Evolutionary conservation across 352 stramenopile species (phyloP), one percentile per base, ranked within the genome.

Genomic region (Pythium pyrilobum): DNA sequence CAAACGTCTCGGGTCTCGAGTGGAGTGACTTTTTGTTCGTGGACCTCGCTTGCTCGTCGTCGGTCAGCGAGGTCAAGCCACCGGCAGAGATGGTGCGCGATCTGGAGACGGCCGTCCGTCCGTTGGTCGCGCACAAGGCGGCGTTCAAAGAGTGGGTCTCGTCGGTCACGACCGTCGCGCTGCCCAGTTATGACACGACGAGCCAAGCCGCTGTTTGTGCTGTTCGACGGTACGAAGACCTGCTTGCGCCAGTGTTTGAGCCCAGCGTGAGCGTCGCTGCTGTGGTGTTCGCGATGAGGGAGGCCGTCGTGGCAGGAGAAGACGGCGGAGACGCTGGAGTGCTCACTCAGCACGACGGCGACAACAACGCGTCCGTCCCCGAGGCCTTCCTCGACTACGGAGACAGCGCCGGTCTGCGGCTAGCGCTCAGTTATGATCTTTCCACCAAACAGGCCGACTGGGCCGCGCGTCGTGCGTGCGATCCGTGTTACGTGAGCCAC

Each of bases 11-110:
- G 3, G 74, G 77, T 0, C 49, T 91, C 23, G 70, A 85, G 61
- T 89, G 81, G 81, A 88, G 67, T n/a, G 81, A 89, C 57, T 88
- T 91, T 51, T 62, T 71, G n/a, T 87, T 89, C 50, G 67, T 74
- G 0, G 67, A 79, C 24, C 27, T 91, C 18, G 21, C 47, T 27
- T 81, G 71, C 42, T 62, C 56, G 9, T 28, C 40, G 15, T 21
- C 28, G 13, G 47, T 18, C 12, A 61, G 24, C 9, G 62, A 74
- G 11, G 24, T 25, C 33, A 77, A 62, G 28, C 46, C 42, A 1
- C 2, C 59, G 0, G 58, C 43, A 0, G 72, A 80, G 0, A 49
- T 91, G 21, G 42, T 68, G 4, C 53, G 43, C 5, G 72, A 81
- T 31, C 45, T 89, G 21, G 38, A 76, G 20, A 27, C 18, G 13